Conservation (phyloP, 2,329 filamentous ascomycete species). For the Epichloe gansuensis region DNA sequence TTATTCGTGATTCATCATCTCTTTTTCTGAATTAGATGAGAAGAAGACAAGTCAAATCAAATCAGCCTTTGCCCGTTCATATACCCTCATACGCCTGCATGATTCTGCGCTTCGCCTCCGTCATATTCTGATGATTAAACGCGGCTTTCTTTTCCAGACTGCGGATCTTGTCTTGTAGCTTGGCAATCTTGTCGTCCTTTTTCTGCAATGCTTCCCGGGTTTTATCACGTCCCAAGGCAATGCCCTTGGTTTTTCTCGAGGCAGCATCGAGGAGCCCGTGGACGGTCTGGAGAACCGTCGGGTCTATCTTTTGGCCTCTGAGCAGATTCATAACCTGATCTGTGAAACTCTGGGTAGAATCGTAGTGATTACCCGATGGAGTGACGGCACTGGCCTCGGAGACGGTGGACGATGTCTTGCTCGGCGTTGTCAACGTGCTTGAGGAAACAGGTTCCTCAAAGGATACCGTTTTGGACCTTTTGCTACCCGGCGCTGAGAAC, state of each 20-base stretch:
- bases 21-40: no score
- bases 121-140: conserved; percentile 20
- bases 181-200: conserved; percentile 38
- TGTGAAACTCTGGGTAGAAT: conserved; percentile 23
- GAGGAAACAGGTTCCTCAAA: conserved; percentile 14
- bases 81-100: conserved; percentile 25
- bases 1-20: no score
- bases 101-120: conserved; percentile 24
- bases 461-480: conserved; percentile 20
- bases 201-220: conserved; percentile 47
- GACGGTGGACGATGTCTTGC: background rate
- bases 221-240: conserved; percentile 52
- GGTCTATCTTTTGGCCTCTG: conserved; percentile 26
- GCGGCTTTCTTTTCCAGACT: conserved; percentile 26
- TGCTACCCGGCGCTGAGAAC: conserved; percentile 18
- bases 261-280: conserved; percentile 37
- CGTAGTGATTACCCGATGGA: conserved; percentile 9
- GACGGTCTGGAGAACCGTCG: conserved; percentile 24
- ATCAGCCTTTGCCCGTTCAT: conserved; percentile 13
- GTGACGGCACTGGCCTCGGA: background rate
- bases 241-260: conserved; percentile 45
- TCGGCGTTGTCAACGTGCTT: background rate
- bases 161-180: conserved; percentile 23
- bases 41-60: no score
- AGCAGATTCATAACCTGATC: conserved; percentile 39